Evolutionary conservation across 768 basidiomycete species (phyloP).

Genomic region (Leccinum rimulosum): DNA sequence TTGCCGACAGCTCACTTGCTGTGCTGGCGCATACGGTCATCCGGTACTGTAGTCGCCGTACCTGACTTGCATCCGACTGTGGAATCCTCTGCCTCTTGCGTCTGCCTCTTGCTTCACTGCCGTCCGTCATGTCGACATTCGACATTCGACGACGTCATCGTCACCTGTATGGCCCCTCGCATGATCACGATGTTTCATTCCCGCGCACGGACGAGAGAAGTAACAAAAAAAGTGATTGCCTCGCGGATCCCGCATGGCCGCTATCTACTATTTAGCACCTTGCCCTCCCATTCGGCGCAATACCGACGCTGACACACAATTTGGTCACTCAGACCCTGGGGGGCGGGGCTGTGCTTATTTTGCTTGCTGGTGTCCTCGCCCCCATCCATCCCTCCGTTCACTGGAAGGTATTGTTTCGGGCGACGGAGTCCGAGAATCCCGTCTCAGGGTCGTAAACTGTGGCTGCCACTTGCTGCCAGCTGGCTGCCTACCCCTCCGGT

Average conservation of each 20-base stretch:
- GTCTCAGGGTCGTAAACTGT: background rate
- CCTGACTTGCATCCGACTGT: slow-evolving; percentile 22
- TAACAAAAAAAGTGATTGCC: slow-evolving; percentile 10
- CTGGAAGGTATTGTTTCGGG: background rate
- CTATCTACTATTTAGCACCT: slow-evolving; percentile 7
- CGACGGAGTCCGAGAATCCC: background rate
- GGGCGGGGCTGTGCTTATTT: slow-evolving; percentile 16
- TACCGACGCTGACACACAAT: slow-evolving; percentile 12
- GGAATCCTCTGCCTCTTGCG: slow-evolving; percentile 5
- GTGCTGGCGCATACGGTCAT: slow-evolving; percentile 4
- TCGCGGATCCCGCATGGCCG: slow-evolving; percentile 31
- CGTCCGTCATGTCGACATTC: background rate
- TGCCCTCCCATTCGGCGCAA: slow-evolving; percentile 7
- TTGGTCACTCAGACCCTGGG: slow-evolving; percentile 1
- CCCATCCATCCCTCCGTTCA: background rate
- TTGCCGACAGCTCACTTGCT: background rate
- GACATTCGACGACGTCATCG: slow-evolving; percentile 22
- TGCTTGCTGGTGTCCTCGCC: slow-evolving; percentile 17
- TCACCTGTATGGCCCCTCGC: slow-evolving; percentile 12
- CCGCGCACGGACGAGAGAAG: slow-evolving; percentile 21
- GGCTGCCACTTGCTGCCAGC: background rate
- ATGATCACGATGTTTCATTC: slow-evolving; percentile 27
- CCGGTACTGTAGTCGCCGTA: slow-evolving; percentile 11
- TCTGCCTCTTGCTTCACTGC: background rate
- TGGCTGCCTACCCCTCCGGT: background rate